A percentile compares a stretch with the other conserved stretches of the same genome.
These are phyloP conservation scores for Ogataea siamensis DNA, from an alignment of 805 yeast species.

Conservation along the genomic window DNA sequence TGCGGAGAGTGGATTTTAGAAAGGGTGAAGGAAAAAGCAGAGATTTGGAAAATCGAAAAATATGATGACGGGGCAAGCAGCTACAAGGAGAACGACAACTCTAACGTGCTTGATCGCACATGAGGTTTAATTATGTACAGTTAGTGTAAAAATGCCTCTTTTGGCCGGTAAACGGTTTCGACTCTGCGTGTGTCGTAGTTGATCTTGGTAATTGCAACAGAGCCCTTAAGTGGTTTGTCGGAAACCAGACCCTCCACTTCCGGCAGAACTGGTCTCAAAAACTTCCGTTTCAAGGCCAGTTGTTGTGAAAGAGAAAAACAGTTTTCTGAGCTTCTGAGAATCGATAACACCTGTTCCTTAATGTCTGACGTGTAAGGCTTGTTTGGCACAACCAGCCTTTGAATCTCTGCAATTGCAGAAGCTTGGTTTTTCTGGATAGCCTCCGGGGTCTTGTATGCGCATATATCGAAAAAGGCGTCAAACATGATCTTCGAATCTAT, in stretches of 20 bases:
- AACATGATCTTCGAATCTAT: slow-evolving; percentile 49
- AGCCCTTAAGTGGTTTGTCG: slow-evolving; percentile 43
- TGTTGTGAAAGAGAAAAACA: slow-evolving; percentile 40
- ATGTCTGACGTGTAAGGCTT: slow-evolving; percentile 36
- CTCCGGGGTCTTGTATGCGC: slow-evolving; percentile 37
- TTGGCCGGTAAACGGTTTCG: slow-evolving; percentile 53
- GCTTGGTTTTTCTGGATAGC: slow-evolving; percentile 31
- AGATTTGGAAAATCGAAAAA: slow-evolving; percentile 51
- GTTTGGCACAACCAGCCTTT: slow-evolving; percentile 20
- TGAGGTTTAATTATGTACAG: slow-evolving; percentile 12
- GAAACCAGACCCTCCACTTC: slow-evolving; percentile 38
- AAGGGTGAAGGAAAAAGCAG: slow-evolving; percentile 41
- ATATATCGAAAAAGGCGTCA: slow-evolving; percentile 42
- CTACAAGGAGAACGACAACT: slow-evolving; percentile 46
- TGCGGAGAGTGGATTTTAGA: slow-evolving; percentile 46
- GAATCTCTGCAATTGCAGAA: slow-evolving; percentile 19
- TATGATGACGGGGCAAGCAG: slow-evolving; percentile 39
- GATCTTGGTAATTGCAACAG: slow-evolving; percentile 54
- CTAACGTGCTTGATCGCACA: slow-evolving; percentile 16
- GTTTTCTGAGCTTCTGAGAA: slow-evolving; percentile 40
- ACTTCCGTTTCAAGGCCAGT: slow-evolving; percentile 42
- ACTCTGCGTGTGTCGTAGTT: slow-evolving; percentile 53
- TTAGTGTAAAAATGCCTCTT: slow-evolving; percentile 42
- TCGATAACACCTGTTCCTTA: slow-evolving; percentile 39
- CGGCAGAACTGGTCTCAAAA: slow-evolving; percentile 56